Conservation (phyloP, 148 eudicot species). For the Spergularia bocconei region DNA sequence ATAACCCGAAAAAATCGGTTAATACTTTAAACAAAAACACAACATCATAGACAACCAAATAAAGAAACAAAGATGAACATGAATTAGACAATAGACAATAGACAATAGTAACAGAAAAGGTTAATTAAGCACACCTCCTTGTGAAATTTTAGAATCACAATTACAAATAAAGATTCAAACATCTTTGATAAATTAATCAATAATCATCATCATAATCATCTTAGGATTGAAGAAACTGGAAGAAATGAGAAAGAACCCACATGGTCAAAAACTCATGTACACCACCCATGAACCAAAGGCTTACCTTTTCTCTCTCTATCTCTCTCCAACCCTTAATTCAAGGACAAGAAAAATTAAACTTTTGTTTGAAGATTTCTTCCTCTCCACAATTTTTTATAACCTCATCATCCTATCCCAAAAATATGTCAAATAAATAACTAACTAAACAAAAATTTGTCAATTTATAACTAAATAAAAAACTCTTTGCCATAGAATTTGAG, state of each 20-base stretch:
- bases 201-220: slow-evolving; percentile 22
- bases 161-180: neutral
- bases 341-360: slow-evolving; percentile 36
- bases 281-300: slow-evolving; percentile 28
- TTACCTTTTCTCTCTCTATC: slow-evolving; percentile 29
- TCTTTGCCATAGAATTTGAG: slow-evolving; percentile 9
- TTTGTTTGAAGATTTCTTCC: slow-evolving; percentile 39
- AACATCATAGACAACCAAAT: slow-evolving; percentile 17
- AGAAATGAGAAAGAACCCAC: slow-evolving; percentile 25
- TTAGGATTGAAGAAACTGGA: slow-evolving; percentile 7
- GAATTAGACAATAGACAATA: neutral
- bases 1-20: no score
- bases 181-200: slow-evolving; percentile 4
- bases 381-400: slow-evolving; percentile 16
- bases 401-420: neutral
- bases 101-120: neutral
- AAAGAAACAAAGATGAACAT: neutral
- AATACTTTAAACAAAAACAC: neutral
- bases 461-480: neutral
- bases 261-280: slow-evolving; percentile 29
- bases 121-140: slow-evolving; percentile 17
- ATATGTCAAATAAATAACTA: no score
- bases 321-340: slow-evolving; percentile 32
- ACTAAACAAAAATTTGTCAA: neutral
- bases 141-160: neutral